A percentile compares a stretch with the other conserved stretches of the same genome.
Evolutionary conservation across 2,329 filamentous ascomycete genomes (phyloP).

Genomic region (Talaromyces marneffei): DNA sequence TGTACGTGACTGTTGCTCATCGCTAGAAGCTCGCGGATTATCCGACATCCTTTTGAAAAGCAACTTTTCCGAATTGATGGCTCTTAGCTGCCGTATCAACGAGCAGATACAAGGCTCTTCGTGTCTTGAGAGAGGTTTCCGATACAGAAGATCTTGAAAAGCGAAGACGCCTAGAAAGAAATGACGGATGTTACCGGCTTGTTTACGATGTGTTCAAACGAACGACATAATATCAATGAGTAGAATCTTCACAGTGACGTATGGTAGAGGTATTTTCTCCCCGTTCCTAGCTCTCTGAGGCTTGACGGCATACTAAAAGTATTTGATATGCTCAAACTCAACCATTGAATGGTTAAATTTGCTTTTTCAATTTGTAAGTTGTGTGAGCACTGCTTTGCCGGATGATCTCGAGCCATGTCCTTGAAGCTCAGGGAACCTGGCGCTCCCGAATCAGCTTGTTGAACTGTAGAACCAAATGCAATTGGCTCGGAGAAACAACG

Average conservation of each 20-base stretch:
- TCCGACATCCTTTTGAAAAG: background rate
- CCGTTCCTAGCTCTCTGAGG: background rate
- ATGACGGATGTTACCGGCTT: constrained; percentile 5
- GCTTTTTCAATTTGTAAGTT: too few species aligned
- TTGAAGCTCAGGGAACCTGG: too few species aligned
- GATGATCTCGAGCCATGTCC: background rate
- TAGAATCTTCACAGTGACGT: constrained; percentile 10
- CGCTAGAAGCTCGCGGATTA: constrained; percentile 6
- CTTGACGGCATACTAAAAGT: background rate
- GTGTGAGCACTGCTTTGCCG: background rate
- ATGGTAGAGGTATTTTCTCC: background rate
- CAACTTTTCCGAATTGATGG: background rate
- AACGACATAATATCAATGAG: background rate
- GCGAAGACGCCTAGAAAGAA: background rate
- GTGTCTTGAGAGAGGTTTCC: background rate
- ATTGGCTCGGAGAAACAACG: constrained; percentile 10
- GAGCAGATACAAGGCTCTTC: background rate
- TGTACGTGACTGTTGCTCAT: constrained; percentile 10
- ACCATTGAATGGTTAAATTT: background rate
- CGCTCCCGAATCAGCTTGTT: too few species aligned
- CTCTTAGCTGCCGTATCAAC: background rate
- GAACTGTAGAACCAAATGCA: background rate
- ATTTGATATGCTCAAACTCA: background rate
- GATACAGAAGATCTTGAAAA: too few species aligned
- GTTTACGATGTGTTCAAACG: background rate